Evolutionary conservation across 306 rosid species (phyloP).

Genomic region (Boehmeria nivea): DNA sequence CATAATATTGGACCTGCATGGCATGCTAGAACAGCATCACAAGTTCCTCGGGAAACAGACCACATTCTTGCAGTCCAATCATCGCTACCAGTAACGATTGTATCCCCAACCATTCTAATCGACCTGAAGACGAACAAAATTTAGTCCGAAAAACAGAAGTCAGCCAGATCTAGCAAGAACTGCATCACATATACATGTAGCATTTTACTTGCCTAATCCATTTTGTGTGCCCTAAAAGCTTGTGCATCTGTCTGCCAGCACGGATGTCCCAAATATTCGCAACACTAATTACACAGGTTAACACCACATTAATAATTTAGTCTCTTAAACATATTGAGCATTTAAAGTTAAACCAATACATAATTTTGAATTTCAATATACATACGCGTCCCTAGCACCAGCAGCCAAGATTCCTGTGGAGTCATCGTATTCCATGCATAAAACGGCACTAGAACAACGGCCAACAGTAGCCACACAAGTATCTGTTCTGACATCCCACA

Average conservation of each 20-base stretch:
- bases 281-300: conserved; percentile 44
- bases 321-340: not conserved
- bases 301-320: conserved; percentile 21
- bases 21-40: conserved; percentile 98
- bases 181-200: conserved; percentile 8
- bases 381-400: conserved; percentile 96
- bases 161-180: conserved; percentile 13
- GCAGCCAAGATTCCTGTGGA: conserved; percentile 89
- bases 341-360: conserved; percentile 18
- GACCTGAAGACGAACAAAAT: conserved; percentile 59
- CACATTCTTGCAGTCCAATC: conserved; percentile 98
- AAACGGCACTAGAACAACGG: conserved; percentile 91
- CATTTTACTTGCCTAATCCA: conserved; percentile 74
- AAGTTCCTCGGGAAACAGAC: conserved; percentile 89
- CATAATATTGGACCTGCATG: conserved; percentile 93
- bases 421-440: conserved; percentile 97
- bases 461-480: conserved; percentile 99
- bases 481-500: conserved; percentile 99
- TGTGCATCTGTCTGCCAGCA: conserved; percentile 88
- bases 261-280: conserved; percentile 96
- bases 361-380: conserved; percentile 18
- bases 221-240: conserved; percentile 87
- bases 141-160: not conserved
- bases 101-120: conserved; percentile 91
- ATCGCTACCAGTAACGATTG: conserved; percentile 90